Base-by-base conservation (phyloP, 2,329 filamentous ascomycete genomes). In the Cordyceps tenuipes region DNA sequence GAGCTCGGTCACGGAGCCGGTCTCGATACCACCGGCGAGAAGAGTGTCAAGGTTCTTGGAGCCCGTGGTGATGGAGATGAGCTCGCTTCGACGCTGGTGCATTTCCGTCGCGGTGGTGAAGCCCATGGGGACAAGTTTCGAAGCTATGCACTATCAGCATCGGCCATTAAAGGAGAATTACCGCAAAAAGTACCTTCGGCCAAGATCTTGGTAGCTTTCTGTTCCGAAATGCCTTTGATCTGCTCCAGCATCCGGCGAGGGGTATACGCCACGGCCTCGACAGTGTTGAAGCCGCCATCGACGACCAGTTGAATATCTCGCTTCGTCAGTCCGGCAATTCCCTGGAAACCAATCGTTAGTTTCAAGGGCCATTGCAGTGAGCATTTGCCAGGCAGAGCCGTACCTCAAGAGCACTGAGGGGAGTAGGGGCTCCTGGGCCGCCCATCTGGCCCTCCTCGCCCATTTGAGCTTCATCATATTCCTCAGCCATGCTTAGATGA, bases 51-150 rank as follows among this genome's bases (percentile, higher is more conserved):
- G 82, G 70, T 97, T 92, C 76, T 99, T 99, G 9, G 94, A 97
- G 61, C 95, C 94, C 3, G 94, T 99, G 3, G 94, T 97, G 66
- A 99, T 96, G 15, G 92, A 97, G 66, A 99, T 99, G 62, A 99
- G 83, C 75, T 97, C 94, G 73, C 91, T 97, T 73, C 95, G 86
- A 64, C 94, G 88, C 67, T 93, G 90, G 71, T 99, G 95, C 92
- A 99, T 99, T 75, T 99, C 95, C 0, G 94, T 99, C 3, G 94
- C 94, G 0, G 94, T 99, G 1, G 95, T 99, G 72, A 99, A 99
- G 47, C 94, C 94, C 92, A 99, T 96, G 0, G 94, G 94, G 0
- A 99, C 94, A 56, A 97, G 83, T 74, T 97, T 99, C 1, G 91
- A 92, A 31, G 93, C 93, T 95, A 66, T 17, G 36, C 15, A 31